phyloP scores from a whole-genome alignment of 1,284 basidiomycete genomes.

The Ceratobasidium sp. region DNA sequence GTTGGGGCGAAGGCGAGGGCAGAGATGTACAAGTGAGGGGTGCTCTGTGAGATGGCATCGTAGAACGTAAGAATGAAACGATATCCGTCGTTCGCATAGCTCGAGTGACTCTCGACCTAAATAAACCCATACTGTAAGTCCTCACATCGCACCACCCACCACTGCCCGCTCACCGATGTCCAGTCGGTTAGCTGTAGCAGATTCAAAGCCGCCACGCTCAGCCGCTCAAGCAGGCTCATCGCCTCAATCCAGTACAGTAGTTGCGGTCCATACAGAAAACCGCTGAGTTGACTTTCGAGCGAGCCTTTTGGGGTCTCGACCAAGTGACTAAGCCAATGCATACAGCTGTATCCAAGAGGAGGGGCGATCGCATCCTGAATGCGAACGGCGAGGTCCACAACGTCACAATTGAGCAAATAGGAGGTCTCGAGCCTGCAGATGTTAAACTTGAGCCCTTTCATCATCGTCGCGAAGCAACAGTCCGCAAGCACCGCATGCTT shows the following conservation, averaged over 20 bases:
- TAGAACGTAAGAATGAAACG: background rate
- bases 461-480: constrained; percentile 19
- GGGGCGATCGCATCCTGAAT: constrained; percentile 1
- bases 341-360: constrained; percentile 26
- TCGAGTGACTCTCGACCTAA: background rate
- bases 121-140: background rate
- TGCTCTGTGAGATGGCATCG: background rate
- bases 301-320: background rate
- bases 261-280: background rate
- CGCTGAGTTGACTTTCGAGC: background rate
- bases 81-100: background rate
- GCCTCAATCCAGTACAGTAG: constrained; percentile 43
- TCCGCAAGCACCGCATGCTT: constrained; percentile 21
- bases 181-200: background rate
- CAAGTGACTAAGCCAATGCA: constrained; percentile 34
- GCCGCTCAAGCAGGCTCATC: constrained; percentile 1
- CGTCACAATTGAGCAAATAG: background rate
- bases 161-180: background rate
- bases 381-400: background rate
- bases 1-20: constrained; percentile 6
- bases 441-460: constrained; percentile 20
- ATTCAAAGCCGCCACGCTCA: background rate
- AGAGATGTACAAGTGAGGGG: constrained; percentile 21
- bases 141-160: no score
- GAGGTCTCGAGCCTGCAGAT: constrained; percentile 31